These are phyloP conservation scores for Blastobotrys indianensis DNA, from an alignment of 1,139 yeast genomes.

Conservation along the genomic window DNA sequence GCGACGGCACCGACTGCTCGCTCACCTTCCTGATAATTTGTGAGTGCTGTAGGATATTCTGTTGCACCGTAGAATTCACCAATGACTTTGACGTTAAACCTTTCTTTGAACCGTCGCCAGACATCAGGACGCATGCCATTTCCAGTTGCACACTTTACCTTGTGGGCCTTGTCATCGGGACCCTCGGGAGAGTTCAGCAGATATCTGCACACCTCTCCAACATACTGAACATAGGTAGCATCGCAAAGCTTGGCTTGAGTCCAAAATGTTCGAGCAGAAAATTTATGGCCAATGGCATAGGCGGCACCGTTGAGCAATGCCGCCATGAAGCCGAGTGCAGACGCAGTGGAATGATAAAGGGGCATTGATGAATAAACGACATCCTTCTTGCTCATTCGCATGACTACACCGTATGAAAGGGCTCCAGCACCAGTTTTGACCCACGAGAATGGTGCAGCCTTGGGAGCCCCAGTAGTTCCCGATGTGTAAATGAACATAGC, in stretches of 20 bases:
- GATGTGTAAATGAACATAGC: constrained; percentile 81
- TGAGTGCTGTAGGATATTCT: constrained; percentile 89
- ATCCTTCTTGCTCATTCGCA: constrained; percentile 51
- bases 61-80: constrained; percentile 96
- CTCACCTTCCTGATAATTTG: constrained; percentile 71
- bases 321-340: constrained; percentile 78
- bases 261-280: constrained; percentile 85
- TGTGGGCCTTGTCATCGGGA: constrained; percentile 62
- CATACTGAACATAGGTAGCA: constrained; percentile 85
- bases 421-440: constrained; percentile 67
- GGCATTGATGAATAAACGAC: constrained; percentile 92
- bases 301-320: constrained; percentile 60
- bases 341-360: constrained; percentile 89
- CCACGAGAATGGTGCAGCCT: constrained; percentile 94
- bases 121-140: constrained; percentile 92
- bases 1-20: constrained; percentile 88
- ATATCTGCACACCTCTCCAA: constrained; percentile 93
- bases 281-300: constrained; percentile 73
- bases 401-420: constrained; percentile 60
- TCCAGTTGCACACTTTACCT: constrained; percentile 73
- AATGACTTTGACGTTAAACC: constrained; percentile 68
- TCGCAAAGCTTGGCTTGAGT: constrained; percentile 67
- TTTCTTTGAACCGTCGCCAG: constrained; percentile 71
- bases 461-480: constrained; percentile 94
- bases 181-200: constrained; percentile 63